These are phyloP conservation scores for Baudoinia panamericana DNA, from an alignment of 495 filamentous ascomycete species.

Conservation along the genomic window DNA sequence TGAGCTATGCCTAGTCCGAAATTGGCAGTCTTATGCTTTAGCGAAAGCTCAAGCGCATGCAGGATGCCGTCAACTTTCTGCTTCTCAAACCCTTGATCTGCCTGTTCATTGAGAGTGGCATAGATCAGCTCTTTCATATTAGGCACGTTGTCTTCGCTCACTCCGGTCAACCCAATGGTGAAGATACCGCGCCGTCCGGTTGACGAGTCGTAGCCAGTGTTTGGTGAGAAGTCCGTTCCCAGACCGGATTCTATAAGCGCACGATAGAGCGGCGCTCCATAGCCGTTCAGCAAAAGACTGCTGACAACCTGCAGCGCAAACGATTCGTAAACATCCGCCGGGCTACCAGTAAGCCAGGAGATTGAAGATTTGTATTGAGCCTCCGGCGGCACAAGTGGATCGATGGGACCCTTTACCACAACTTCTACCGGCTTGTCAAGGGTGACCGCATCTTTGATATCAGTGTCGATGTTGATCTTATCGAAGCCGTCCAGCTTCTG, in stretches of 20 bases:
- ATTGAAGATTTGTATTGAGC: constrained; percentile 86
- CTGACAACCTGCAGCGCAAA: constrained; percentile 75
- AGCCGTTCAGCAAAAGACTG: constrained; percentile 76
- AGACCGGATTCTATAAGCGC: constrained; percentile 83
- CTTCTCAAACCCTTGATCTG: constrained; percentile 65
- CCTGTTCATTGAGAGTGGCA: constrained; percentile 50
- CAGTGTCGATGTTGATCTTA: constrained; percentile 50
- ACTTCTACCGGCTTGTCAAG: constrained; percentile 55
- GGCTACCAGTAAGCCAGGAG: constrained; percentile 81
- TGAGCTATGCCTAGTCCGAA: constrained; percentile 89
- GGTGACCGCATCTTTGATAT: constrained; percentile 63
- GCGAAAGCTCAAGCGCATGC: constrained; percentile 76
- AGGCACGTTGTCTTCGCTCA: constrained; percentile 61
- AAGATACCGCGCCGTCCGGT: constrained; percentile 67
- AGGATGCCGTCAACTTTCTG: constrained; percentile 85
- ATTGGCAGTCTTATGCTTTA: constrained; percentile 89
- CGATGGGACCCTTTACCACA: constrained; percentile 67
- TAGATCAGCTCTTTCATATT: constrained; percentile 61
- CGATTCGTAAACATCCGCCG: constrained; percentile 65
- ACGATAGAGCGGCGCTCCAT: constrained; percentile 85
- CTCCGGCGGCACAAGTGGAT: constrained; percentile 70
- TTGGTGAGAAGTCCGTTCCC: constrained; percentile 85
- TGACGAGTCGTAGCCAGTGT: constrained; percentile 76
- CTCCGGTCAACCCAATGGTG: constrained; percentile 78
- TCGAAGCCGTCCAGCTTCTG: constrained; percentile 57